Evolutionary conservation across 2,329 filamentous ascomycete genomes (phyloP).

Genomic region (Chalaropsis ovoidea): DNA sequence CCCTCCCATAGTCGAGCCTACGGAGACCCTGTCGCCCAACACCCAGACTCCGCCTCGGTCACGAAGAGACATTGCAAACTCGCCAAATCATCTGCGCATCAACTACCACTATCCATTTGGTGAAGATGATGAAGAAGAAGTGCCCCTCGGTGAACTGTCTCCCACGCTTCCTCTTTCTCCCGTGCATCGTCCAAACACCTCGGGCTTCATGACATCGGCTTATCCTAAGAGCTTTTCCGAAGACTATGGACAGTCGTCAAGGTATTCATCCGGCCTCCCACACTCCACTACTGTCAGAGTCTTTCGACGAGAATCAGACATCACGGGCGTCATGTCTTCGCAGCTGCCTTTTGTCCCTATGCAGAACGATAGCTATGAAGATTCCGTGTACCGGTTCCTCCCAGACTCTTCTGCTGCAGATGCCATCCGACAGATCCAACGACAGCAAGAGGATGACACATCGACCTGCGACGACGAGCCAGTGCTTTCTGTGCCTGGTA

Average conservation of each 20-base stretch:
- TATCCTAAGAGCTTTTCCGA: constrained; percentile 32
- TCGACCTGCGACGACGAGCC: constrained; percentile 30
- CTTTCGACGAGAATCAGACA: constrained; percentile 38
- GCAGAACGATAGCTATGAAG: constrained; percentile 29
- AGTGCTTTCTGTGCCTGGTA: constrained; percentile 29
- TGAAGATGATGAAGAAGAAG: constrained; percentile 21
- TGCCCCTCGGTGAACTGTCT: constrained; percentile 22
- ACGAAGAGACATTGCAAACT: not conserved
- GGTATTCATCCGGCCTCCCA: constrained; percentile 9
- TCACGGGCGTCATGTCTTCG: constrained; percentile 15
- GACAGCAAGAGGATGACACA: constrained; percentile 31
- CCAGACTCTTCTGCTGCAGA: constrained; percentile 29
- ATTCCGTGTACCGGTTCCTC: constrained; percentile 36
- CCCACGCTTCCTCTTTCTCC: constrained; percentile 23
- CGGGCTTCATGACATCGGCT: constrained; percentile 1
- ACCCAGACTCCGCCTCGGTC: constrained; percentile 2
- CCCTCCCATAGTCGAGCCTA: constrained; percentile 14
- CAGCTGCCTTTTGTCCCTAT: constrained; percentile 12
- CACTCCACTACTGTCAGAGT: constrained; percentile 32
- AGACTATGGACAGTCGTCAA: constrained; percentile 32
- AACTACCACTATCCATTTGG: constrained; percentile 25
- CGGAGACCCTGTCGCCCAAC: not conserved
- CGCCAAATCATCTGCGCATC: constrained; percentile 19
- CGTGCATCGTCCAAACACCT: constrained; percentile 16
- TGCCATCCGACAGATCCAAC: constrained; percentile 28